Evolutionary conservation across 352 stramenopile species (phyloP).

Genomic region (Peronosclerospora sorghi): DNA sequence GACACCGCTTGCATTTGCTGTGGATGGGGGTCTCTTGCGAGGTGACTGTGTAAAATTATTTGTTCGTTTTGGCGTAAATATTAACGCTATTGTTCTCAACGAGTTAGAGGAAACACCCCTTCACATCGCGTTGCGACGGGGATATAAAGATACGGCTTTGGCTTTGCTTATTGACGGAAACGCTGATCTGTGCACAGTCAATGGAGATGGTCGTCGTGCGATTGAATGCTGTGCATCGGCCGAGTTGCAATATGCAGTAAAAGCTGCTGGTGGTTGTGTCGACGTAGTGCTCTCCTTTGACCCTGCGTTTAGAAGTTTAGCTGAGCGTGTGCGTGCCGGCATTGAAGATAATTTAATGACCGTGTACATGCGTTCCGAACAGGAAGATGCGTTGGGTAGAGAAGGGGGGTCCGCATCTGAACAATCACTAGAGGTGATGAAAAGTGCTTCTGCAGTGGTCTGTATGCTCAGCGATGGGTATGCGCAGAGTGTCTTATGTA

Average conservation of each 20-base stretch:
- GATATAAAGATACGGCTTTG: slow-evolving; percentile 46
- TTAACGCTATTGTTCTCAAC: slow-evolving; percentile 37
- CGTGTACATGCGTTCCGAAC: slow-evolving; percentile 47
- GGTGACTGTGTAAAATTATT: slow-evolving; percentile 43
- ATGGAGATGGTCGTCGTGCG: slow-evolving; percentile 40
- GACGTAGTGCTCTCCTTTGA: slow-evolving; percentile 79
- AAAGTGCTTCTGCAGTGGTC: slow-evolving; percentile 54
- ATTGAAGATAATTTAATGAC: slow-evolving; percentile 73
- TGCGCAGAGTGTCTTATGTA: slow-evolving; percentile 47
- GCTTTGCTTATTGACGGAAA: slow-evolving; percentile 47
- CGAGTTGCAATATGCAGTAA: slow-evolving; percentile 67
- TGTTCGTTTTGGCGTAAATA: slow-evolving; percentile 33
- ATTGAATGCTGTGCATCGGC: slow-evolving; percentile 68
- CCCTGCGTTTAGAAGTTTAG: slow-evolving; percentile 45
- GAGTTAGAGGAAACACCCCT: slow-evolving; percentile 52
- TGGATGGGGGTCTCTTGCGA: slow-evolving; percentile 39
- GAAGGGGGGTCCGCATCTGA: slow-evolving; percentile 14
- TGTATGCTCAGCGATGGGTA: slow-evolving; percentile 65
- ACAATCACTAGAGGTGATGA: slow-evolving; percentile 41
- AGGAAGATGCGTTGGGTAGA: slow-evolving; percentile 20
- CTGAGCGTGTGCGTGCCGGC: slow-evolving; percentile 40
- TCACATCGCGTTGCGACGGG: slow-evolving; percentile 54
- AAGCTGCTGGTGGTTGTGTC: slow-evolving; percentile 47
- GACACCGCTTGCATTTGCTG: slow-evolving; percentile 54
- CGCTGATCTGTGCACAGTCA: slow-evolving; percentile 42